A percentile compares a stretch with the other conserved stretches of the same genome.
These are phyloP conservation scores for Boletus speciosus DNA, from an alignment of 768 basidiomycete genomes.

Conservation along the genomic window DNA sequence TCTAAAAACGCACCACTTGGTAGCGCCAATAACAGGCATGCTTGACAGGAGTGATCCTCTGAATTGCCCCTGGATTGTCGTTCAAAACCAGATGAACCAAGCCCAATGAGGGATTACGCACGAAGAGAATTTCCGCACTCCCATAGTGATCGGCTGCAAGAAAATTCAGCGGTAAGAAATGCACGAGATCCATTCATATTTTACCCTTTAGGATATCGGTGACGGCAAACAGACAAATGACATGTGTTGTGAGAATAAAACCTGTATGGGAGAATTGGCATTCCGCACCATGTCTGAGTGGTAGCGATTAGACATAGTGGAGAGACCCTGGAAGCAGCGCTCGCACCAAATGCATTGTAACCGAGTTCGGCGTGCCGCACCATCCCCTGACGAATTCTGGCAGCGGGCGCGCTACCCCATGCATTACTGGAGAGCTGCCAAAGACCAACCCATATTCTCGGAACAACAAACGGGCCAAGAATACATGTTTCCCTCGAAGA, in stretches of 20 bases:
- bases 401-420: conserved; percentile 72
- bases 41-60: conserved; percentile 42
- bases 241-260: conserved; percentile 16
- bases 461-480: conserved; percentile 54
- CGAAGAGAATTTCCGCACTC: conserved; percentile 76
- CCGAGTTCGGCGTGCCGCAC: conserved; percentile 53
- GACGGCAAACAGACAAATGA: conserved; percentile 2
- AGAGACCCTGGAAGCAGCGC: conserved; percentile 6
- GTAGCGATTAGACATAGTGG: conserved; percentile 5
- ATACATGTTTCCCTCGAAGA: conserved; percentile 42
- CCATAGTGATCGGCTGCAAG: conserved; percentile 81
- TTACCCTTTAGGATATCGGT: conserved; percentile 24
- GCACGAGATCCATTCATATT: not conserved
- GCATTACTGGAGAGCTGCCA: conserved; percentile 87
- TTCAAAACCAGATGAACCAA: not conserved
- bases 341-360: conserved; percentile 46
- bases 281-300: conserved; percentile 53
- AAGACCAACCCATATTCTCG: conserved; percentile 73
- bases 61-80: conserved; percentile 61
- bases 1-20: conserved; percentile 85
- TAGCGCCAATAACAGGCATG: conserved; percentile 59
- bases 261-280: conserved; percentile 1
- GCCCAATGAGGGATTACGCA: conserved; percentile 33
- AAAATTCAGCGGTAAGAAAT: conserved; percentile 9
- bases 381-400: conserved; percentile 68